Conservation (phyloP, 176 grass and related monocot species). For the sorghum (Sorghum bicolor) region DNA sequence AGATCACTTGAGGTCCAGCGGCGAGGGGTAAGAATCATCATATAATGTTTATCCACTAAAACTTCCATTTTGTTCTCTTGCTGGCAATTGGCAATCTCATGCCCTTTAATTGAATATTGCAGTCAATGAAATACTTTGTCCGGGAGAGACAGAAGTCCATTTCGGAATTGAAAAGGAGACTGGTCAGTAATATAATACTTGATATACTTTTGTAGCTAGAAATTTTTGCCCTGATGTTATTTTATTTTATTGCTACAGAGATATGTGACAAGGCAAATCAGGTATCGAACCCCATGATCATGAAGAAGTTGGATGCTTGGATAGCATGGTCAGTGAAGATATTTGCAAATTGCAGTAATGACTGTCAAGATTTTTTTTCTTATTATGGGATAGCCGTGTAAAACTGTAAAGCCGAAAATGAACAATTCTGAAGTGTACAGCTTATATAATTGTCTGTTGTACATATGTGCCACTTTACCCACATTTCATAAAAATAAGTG, state of each 20-base stretch:
- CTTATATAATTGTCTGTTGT: not conserved
- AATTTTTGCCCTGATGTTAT: not conserved
- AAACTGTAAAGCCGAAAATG: not conserved
- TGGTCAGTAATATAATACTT: constrained; percentile 45
- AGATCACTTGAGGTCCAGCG: constrained; percentile 86
- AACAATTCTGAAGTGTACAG: not conserved
- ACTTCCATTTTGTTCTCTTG: not conserved
- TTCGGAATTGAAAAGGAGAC: constrained; percentile 52
- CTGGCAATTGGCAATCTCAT: not conserved
- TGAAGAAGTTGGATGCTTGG: not conserved
- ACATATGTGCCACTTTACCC: not conserved
- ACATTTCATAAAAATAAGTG: not conserved
- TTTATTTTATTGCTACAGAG: constrained; percentile 24
- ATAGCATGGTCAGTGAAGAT: not conserved
- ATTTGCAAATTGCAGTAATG: not conserved
- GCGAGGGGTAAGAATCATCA: constrained; percentile 54
- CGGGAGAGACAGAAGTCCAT: constrained; percentile 55
- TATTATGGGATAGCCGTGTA: not conserved
- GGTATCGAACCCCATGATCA: constrained; percentile 20
- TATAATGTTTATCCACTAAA: not conserved
- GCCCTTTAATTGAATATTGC: constrained; percentile 25
- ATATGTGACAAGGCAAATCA: constrained; percentile 37
- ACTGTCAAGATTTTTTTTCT: not conserved
- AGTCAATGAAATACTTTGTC: constrained; percentile 80
- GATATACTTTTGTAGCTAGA: not conserved